Evolutionary conservation across 352 stramenopile genomes (phyloP).

Genomic region (Pythium utonaiense): DNA sequence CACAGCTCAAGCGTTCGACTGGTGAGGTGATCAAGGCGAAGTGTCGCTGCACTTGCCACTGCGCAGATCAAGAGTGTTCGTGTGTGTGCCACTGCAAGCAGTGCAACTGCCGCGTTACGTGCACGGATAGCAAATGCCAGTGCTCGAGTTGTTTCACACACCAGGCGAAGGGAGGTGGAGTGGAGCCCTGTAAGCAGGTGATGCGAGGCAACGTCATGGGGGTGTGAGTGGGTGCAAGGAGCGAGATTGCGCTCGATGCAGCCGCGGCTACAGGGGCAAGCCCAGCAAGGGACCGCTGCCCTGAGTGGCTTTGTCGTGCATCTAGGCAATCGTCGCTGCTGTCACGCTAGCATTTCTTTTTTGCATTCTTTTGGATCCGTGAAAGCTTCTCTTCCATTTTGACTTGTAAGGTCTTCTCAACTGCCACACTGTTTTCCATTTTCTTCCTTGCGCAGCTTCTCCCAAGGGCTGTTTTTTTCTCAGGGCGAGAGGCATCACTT

Average conservation of each 20-base stretch:
- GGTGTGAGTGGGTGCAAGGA: slow-evolving; percentile 11
- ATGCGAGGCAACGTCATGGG: not conserved
- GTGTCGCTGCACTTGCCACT: slow-evolving; percentile 32
- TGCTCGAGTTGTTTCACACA: slow-evolving; percentile 31
- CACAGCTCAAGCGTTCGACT: slow-evolving; percentile 65
- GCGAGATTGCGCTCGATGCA: slow-evolving; percentile 2
- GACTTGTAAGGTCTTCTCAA: not conserved
- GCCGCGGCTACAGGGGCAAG: slow-evolving; percentile 4
- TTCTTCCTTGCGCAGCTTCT: not conserved
- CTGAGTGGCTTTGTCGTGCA: not conserved
- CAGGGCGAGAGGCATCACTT: too few relatives aligned
- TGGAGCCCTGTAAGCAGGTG: slow-evolving; percentile 20
- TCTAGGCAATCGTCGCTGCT: too few relatives aligned
- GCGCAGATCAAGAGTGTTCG: slow-evolving; percentile 24
- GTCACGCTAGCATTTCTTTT: too few relatives aligned
- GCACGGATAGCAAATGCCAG: slow-evolving; percentile 22
- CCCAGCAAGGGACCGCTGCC: slow-evolving; percentile 15
- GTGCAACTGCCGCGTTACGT: slow-evolving; percentile 21
- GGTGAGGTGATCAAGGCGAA: slow-evolving; percentile 27
- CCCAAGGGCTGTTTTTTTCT: too few relatives aligned
- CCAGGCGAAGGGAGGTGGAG: not conserved
- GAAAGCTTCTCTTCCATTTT: not conserved
- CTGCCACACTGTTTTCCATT: not conserved
- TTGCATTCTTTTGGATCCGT: not conserved
- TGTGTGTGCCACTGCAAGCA: slow-evolving; percentile 38